phyloP scores from a whole-genome alignment of 2,329 filamentous ascomycete genomes.

The Scytalidium sp. region DNA sequence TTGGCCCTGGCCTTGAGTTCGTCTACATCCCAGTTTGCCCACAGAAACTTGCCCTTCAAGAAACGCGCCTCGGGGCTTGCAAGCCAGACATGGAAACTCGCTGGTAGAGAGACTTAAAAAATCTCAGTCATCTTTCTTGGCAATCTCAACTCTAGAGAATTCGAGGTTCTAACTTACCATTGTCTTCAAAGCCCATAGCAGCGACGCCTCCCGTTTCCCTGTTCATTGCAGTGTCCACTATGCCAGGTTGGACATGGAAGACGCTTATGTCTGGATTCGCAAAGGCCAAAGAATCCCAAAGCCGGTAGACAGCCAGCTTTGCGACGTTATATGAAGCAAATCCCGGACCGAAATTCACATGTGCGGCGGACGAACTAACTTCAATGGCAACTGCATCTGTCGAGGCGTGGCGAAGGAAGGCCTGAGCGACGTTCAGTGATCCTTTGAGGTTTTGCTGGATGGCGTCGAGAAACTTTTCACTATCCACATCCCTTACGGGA shows the following conservation, averaged over 20 bases:
- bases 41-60: conserved; percentile 42
- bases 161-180: conserved; percentile 22
- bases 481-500: conserved; percentile 24
- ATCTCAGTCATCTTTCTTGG: conserved; percentile 14
- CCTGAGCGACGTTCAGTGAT: conserved; percentile 28
- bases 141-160: neutral
- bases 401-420: conserved; percentile 31
- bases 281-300: conserved; percentile 27
- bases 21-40: conserved; percentile 49
- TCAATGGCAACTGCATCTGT: conserved; percentile 31
- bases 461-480: conserved; percentile 29
- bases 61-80: conserved; percentile 40
- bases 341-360: conserved; percentile 25
- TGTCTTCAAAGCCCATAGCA: conserved; percentile 21
- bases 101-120: conserved; percentile 19
- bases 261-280: conserved; percentile 25
- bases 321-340: conserved; percentile 24
- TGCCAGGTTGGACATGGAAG: conserved; percentile 32
- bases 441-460: conserved; percentile 33
- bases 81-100: conserved; percentile 20
- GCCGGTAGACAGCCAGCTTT: conserved; percentile 27
- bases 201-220: conserved; percentile 19
- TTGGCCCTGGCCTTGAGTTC: conserved; percentile 39
- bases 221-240: conserved; percentile 26
- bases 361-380: conserved; percentile 31